These are phyloP conservation scores for Agaricus bisporus DNA, from an alignment of 768 basidiomycete species.

Conservation along the genomic window DNA sequence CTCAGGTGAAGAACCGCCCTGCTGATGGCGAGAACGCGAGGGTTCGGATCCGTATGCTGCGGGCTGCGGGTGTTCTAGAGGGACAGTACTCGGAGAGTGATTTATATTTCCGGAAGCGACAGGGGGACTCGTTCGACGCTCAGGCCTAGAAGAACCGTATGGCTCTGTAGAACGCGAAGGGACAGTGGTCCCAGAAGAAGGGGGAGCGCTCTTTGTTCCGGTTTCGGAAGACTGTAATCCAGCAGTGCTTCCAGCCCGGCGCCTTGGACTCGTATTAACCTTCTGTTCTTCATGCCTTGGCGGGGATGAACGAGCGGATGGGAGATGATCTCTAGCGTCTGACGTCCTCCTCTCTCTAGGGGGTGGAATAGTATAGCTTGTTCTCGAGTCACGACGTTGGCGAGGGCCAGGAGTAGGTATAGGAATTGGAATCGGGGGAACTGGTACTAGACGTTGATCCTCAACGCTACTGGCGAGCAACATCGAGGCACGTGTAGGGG, in stretches of 20 bases:
- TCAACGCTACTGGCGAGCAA: background rate
- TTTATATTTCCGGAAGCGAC: background rate
- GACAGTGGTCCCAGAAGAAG: background rate
- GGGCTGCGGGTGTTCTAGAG: background rate
- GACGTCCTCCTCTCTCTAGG: background rate
- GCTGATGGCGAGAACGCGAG: background rate
- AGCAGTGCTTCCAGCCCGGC: background rate
- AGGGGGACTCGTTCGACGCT: constrained; percentile 2
- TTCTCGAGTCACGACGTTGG: background rate
- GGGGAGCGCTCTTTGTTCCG: background rate
- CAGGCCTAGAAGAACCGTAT: background rate
- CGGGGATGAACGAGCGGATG: constrained; percentile 3
- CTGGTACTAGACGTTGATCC: background rate
- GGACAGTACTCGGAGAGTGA: background rate
- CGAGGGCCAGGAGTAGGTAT: constrained; percentile 1
- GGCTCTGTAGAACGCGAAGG: background rate
- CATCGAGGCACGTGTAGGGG: constrained; percentile 1
- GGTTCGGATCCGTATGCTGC: background rate
- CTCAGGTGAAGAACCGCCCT: constrained; percentile 2
- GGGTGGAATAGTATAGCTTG: background rate
- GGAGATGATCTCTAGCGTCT: background rate
- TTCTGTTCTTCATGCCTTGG: constrained; percentile 1
- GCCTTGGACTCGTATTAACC: constrained; percentile 4
- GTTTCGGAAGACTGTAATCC: background rate
- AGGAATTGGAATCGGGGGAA: constrained; percentile 1